Evolutionary conservation across 164 flowering plant species (phyloP), one percentile per base, ranked within the genome.

Genomic region (Vitis rupestris): DNA sequence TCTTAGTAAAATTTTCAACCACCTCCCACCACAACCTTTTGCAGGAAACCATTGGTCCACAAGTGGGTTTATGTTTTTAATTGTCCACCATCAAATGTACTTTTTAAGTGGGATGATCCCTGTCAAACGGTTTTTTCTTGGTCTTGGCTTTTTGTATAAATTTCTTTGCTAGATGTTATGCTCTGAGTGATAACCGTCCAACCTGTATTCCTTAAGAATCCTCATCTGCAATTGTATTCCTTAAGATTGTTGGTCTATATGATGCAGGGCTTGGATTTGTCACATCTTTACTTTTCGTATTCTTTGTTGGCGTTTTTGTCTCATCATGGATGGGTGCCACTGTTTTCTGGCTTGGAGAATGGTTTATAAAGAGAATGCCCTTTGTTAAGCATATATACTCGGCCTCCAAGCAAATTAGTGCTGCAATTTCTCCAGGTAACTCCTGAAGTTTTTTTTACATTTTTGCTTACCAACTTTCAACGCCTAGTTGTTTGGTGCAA

Each of bases 251-350:
- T 71, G 27, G 55, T 70, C 63, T 64, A 8, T 64, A 8, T 65
- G 30, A 1, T 82, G 84, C 92, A 92, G 97, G 97, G 17, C 92
- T 92, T 73, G 97, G 97, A 71, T 92, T 90, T 74, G 56, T 92
- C 74, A 92, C 97, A 48, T 90, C 97, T 37, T 76, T 90, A 69
- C 49, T 84, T 37, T 88, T 92, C 74, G 91, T 92, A 19, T 88
- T 92, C 75, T 80, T 87, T 59, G 81, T 88, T 76, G 97, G 97
- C 23, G 79, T 90, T 67, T 90, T 92, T 81, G 93, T 88, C 53
- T 92, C 97, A 17, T 92, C 97, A 62, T 92, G 97, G 97, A 63
- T 90, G 82, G 97, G 95, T 58, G 87, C 88, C 27, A 81, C 93
- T 44, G 85, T 92, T 66, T 83, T 92, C 80, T 86, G 88, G 84